phyloP scores from a whole-genome alignment of 83 land plant species.

The Picea mariana region DNA sequence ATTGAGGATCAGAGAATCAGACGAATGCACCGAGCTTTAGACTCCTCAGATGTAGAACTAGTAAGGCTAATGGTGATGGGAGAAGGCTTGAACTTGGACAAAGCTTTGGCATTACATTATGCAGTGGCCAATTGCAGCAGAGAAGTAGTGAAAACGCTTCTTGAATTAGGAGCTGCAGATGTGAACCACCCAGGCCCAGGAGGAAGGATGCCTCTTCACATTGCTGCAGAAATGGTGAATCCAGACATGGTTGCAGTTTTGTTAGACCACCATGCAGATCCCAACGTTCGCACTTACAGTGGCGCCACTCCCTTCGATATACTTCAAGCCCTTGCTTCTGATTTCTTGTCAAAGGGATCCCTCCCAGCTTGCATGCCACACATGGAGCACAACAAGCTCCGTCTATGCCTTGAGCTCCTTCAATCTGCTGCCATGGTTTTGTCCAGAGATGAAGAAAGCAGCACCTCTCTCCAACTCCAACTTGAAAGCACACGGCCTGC shows the following conservation, averaged over 20 bases:
- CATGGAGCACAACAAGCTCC: constrained; percentile 79
- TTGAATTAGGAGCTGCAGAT: constrained; percentile 93
- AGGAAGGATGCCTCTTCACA: constrained; percentile 82
- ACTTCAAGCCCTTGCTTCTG: constrained; percentile 65
- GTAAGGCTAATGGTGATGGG: constrained; percentile 99
- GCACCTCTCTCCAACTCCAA: constrained; percentile 14
- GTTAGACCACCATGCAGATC: constrained; percentile 95
- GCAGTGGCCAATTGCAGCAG: constrained; percentile 86
- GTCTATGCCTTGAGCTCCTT: constrained; percentile 82
- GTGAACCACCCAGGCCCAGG: constrained; percentile 80
- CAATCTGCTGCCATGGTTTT: constrained; percentile 83
- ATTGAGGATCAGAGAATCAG: constrained; percentile 74
- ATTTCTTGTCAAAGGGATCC: constrained; percentile 45
- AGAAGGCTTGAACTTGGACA: constrained; percentile 88
- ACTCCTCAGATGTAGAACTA: constrained; percentile 94
- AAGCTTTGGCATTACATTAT: constrained; percentile 85
- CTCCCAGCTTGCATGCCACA: constrained; percentile 19
- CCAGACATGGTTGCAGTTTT: constrained; percentile 97
- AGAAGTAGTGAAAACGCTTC: constrained; percentile 87
- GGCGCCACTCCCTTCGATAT: constrained; percentile 84
- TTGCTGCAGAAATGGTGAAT: constrained; percentile 82
- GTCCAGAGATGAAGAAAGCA: constrained; percentile 58
- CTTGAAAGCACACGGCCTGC: not conserved
- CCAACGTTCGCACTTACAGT: constrained; percentile 61
- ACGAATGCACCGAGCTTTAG: constrained; percentile 87